Evolutionary conservation across 2,329 filamentous ascomycete species (phyloP).

Genomic region (Lithohypha guttulata): DNA sequence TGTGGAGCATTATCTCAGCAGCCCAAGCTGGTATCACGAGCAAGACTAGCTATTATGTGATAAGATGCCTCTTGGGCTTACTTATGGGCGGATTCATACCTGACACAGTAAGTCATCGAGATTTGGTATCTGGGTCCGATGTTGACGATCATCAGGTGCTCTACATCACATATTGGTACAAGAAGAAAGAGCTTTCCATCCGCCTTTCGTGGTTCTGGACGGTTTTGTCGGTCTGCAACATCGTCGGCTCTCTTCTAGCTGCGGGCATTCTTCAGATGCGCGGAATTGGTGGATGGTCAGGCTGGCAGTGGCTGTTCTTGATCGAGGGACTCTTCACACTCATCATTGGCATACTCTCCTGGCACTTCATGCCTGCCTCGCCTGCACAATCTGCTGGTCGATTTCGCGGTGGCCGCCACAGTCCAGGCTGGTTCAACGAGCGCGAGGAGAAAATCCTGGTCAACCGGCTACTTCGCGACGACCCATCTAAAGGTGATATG

Average conservation of each 20-base stretch:
- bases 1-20: slow-evolving; percentile 27
- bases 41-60: slow-evolving; percentile 30
- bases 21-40: slow-evolving; percentile 39
- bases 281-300: slow-evolving; percentile 24
- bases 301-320: slow-evolving; percentile 28
- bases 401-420: slow-evolving; percentile 15
- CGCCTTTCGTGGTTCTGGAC: slow-evolving; percentile 57
- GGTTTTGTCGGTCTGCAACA: slow-evolving; percentile 30
- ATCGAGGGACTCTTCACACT: slow-evolving; percentile 28
- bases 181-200: slow-evolving; percentile 29
- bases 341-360: slow-evolving; percentile 28
- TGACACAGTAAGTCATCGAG: too few species aligned
- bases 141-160: neutral
- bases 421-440: slow-evolving; percentile 53
- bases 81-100: slow-evolving; percentile 39
- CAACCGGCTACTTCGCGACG: slow-evolving; percentile 31
- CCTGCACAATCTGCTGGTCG: slow-evolving; percentile 45
- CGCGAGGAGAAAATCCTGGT: slow-evolving; percentile 58
- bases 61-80: slow-evolving; percentile 34
- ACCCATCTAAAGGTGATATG: slow-evolving; percentile 41
- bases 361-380: slow-evolving; percentile 46
- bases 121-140: too few species aligned
- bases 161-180: slow-evolving; percentile 54
- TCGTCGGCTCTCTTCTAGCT: slow-evolving; percentile 34
- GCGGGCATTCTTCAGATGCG: slow-evolving; percentile 30